Percentiles rank a stretch among this genome's conserved stretches.
phyloP scores from a whole-genome alignment of 345 rosid genomes.

The Corchorus capsularis region DNA sequence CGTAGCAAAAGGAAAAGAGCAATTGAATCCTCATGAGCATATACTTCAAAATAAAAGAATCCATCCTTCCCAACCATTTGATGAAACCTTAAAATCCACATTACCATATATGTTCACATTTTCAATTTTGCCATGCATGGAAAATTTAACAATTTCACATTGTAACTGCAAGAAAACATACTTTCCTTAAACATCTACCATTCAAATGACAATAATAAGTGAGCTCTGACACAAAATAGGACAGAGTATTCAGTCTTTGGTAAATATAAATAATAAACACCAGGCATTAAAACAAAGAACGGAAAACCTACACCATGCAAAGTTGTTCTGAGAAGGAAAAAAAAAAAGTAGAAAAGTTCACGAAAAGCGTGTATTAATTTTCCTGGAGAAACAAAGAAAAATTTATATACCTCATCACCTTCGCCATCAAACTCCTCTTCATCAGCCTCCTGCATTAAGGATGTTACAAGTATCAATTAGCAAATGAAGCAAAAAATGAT shows the following conservation, averaged over 20 bases:
- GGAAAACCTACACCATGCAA: neutral
- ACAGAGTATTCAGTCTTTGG: neutral
- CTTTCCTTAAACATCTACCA: neutral
- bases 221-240: neutral
- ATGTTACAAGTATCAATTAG: slow-evolving; percentile 13
- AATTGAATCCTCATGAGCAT: slow-evolving; percentile 3
- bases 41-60: neutral
- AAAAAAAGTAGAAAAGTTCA: neutral
- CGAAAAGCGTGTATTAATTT: neutral
- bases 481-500: slow-evolving; percentile 5
- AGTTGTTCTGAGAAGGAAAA: too few species aligned
- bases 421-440: slow-evolving; percentile 67
- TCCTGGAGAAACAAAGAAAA: neutral
- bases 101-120: neutral
- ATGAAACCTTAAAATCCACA: neutral
- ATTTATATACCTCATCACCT: slow-evolving; percentile 54
- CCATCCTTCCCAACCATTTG: neutral
- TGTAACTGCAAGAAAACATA: neutral
- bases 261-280: neutral
- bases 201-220: neutral
- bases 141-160: neutral
- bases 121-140: neutral
- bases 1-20: neutral
- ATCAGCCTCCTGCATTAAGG: slow-evolving; percentile 61
- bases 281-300: neutral